Evolutionary conservation across 192 early-diverging fungal genomes (phyloP).

Genomic region (Coemansia sp.): DNA sequence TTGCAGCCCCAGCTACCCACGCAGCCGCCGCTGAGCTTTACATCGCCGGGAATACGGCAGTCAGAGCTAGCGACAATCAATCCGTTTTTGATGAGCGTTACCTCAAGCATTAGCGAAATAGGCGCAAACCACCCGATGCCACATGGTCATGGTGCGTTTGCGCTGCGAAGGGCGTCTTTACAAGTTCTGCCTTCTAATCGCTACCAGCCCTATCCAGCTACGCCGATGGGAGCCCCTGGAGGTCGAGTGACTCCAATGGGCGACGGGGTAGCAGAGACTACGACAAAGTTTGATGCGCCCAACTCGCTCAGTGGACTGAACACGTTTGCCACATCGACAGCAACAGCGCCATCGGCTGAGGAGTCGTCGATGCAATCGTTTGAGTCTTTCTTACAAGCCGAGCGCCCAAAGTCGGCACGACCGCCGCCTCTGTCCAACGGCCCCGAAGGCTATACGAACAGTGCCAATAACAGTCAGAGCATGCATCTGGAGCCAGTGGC

Average conservation of each 20-base stretch:
- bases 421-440: not conserved
- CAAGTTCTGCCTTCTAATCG: slow-evolving; percentile 36
- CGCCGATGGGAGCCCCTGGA: not conserved
- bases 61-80: slow-evolving; percentile 7
- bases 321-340: slow-evolving; percentile 4
- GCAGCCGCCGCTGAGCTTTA: slow-evolving; percentile 2
- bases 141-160: not conserved
- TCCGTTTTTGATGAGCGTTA: slow-evolving; percentile 34
- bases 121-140: slow-evolving; percentile 17
- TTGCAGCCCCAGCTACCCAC: slow-evolving; percentile 1
- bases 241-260: slow-evolving; percentile 1
- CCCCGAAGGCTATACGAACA: not conserved
- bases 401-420: not conserved
- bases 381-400: not conserved
- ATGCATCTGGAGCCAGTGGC: not conserved
- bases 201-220: slow-evolving; percentile 44
- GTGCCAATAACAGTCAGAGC: not conserved
- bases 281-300: not conserved
- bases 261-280: not conserved
- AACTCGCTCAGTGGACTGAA: slow-evolving; percentile 12
- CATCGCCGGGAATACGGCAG: not conserved
- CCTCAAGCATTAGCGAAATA: slow-evolving; percentile 52
- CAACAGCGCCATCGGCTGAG: not conserved
- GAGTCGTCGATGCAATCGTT: not conserved
- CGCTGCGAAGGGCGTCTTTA: slow-evolving; percentile 44